Evolutionary conservation across 1,139 yeast genomes (phyloP), one percentile per base, ranked within the genome.

Genomic region (Yamadazyma triangularis): DNA sequence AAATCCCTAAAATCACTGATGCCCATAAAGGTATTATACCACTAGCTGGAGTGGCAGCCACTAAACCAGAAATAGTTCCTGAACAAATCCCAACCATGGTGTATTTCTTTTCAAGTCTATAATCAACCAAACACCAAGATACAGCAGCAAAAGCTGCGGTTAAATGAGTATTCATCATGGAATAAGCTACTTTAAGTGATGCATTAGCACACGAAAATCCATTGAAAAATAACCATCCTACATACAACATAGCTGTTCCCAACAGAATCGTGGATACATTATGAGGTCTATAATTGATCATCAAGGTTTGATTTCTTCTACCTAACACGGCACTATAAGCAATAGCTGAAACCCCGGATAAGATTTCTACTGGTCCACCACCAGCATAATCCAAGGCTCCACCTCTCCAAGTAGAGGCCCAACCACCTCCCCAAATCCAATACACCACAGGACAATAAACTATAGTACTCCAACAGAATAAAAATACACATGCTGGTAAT

Each of bases 351-450:
- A 87, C 83, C 44, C 97, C 97, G 19, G 94, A 79, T 23, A 87
- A 73, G 34, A 91, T 86, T 57, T 91, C 97, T 25, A 91, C 96
- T 1, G 96, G 95, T 0, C 97, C 97, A 32, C 96, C 96, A 24
- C 98, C 98, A 20, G 98, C 97, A 57, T 87, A 91, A 56, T 91
- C 98, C 35, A 89, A 67, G 1, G 82, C 97, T 13, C 95, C 96
- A 74, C 95, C 89, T 46, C 74, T 70, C 58, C 68, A 75, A 11
- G 42, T 36, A 26, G 63, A 52, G 24, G 96, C 95, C 97, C 97
- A 91, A 26, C 97, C 97, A 27, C 80, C 79, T 36, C 88, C 83
- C 98, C 97, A 91, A 35, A 86, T 79, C 96, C 97, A 89, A 60
- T 79, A 85, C 4, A 91, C 93, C 14, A 91, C 75, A 0, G 97